Percentiles rank a stretch among this genome's conserved stretches.
Conservation (phyloP, 768 basidiomycete species). For the Panaeolus cyanescens region DNA sequence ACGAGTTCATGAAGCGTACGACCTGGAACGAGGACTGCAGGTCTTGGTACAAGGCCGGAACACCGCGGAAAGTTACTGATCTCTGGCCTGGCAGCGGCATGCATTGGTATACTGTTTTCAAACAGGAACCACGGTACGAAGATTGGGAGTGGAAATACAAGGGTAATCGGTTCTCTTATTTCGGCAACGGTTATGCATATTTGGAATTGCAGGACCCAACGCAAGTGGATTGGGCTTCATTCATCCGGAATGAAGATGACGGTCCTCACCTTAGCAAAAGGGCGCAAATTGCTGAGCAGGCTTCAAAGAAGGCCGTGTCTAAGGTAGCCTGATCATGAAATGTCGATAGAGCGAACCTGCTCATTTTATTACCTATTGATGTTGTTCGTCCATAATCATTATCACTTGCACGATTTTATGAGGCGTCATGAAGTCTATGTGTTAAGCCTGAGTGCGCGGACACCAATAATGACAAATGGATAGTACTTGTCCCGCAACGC, state of each 20-base stretch:
- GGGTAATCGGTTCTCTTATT: constrained; percentile 34
- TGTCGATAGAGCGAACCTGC: no score
- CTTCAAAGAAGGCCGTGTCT: background rate
- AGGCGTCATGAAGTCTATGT: no score
- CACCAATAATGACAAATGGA: no score
- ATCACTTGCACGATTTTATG: no score
- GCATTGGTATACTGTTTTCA: constrained; percentile 34
- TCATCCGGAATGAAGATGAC: constrained; percentile 26
- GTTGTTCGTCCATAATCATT: no score
- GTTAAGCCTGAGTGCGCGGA: no score
- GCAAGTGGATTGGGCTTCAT: constrained; percentile 28
- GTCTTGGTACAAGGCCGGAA: constrained; percentile 34
- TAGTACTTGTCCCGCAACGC: no score
- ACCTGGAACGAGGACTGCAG: constrained; percentile 32
- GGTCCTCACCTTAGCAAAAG: constrained; percentile 18
- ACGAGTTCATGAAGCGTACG: constrained; percentile 33
- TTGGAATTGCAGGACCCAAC: constrained; percentile 30
- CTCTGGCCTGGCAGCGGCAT: constrained; percentile 37
- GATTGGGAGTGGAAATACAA: constrained; percentile 35
- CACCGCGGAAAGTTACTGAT: constrained; percentile 28
- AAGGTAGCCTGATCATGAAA: no score
- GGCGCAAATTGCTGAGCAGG: background rate
- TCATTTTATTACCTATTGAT: no score
- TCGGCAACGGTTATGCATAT: constrained; percentile 36
- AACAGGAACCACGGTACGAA: constrained; percentile 30